Conservation (phyloP, 2,329 filamentous ascomycete species). For the Karstenula rhodostoma region DNA sequence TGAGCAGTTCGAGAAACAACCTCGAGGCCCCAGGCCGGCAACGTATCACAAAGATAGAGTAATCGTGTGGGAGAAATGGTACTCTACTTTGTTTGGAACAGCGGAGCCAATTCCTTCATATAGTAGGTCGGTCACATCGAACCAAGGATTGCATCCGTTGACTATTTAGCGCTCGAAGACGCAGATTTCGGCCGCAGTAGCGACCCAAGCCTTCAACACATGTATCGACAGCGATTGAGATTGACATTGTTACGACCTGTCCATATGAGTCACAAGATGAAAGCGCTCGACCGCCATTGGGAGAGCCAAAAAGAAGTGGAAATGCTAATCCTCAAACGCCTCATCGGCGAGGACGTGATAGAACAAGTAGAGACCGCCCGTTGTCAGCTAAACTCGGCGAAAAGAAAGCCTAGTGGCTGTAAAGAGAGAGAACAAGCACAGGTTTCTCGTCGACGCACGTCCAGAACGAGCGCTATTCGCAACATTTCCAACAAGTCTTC, state of each 20-base stretch:
- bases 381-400: background rate
- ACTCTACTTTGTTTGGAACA: background rate
- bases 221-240: background rate
- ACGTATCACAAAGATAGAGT: background rate
- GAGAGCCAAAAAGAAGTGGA: background rate
- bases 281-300: background rate
- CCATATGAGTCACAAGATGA: background rate
- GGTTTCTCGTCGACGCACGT: background rate
- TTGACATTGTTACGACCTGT: background rate
- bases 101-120: background rate
- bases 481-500: background rate
- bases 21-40: background rate
- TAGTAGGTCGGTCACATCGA: background rate
- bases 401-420: background rate
- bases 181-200: background rate
- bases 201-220: background rate
- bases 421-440: background rate
- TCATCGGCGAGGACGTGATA: background rate
- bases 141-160: background rate
- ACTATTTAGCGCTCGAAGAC: background rate
- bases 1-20: background rate
- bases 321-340: background rate
- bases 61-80: background rate
- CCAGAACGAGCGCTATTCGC: background rate
- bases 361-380: background rate